Evolutionary conservation across 495 filamentous ascomycete genomes (phyloP), one percentile per base, ranked within the genome.

Genomic region (Xylaria venustula): DNA sequence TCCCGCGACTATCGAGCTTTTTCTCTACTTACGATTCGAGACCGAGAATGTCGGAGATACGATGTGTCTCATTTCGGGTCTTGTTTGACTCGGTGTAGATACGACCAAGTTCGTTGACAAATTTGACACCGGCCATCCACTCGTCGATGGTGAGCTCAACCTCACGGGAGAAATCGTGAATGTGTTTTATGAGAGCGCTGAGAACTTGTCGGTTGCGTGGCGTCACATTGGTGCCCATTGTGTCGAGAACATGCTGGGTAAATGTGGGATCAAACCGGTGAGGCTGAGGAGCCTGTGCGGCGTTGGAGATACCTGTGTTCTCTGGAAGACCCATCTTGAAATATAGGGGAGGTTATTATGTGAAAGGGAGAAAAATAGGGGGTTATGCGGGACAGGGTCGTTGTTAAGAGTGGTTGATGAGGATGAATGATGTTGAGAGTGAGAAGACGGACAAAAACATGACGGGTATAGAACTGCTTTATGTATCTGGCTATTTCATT

Each of bases 101-200:
- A 65, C 80, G 76, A 66, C 79, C 79, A n/a, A 81, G 71, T 26
- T 71, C 71, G 69, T 83, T 81, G 66, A 83, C 61, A 56, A 77
- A 90, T 67, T 87, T 77, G 49, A 92, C 87, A 65, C 87, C 90
- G 19, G 82, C 72, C 85, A 91, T 85, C 88, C 88, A 93, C 78
- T 93, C 90, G 64, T 88, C 88, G 15, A 85, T 79, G 28, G 87
- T 90, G 53, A 93, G 83, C 73, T 92, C 88, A 64, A 90, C 85
- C 75, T 93, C 90, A 58, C 90, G 87, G 47, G 89, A 83, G 67
- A 93, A 93, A 74, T 92, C 88, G 79, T 93, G 90, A 55, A 93
- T 80, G 77, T 92, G 89, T 42, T 78, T 80, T 74, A 92, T 88
- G 62, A 92, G 73, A 30, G 85, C 75, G 49, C 81, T 74, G 64